Conservation (phyloP, 1,284 basidiomycete species). For the Puccinia triticina region DNA sequence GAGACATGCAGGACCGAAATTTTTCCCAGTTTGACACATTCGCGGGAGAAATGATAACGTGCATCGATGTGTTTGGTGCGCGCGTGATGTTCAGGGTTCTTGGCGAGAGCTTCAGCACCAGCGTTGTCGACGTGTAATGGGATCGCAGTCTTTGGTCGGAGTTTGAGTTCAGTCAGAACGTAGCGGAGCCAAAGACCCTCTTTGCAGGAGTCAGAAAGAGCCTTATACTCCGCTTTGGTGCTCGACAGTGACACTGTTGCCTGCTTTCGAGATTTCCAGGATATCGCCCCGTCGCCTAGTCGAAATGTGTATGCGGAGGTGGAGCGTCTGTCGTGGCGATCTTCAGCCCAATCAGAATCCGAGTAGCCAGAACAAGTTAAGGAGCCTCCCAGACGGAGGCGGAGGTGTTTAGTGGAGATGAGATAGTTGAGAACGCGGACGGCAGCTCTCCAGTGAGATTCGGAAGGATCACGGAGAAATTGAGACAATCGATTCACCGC, state of each 20-base stretch:
- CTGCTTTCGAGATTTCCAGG: constrained; percentile 2
- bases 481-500: neutral
- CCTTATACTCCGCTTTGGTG: too few relatives aligned
- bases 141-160: neutral
- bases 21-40: neutral
- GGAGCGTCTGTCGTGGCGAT: neutral
- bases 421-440: constrained; percentile 7
- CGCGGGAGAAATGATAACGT: neutral
- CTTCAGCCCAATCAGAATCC: constrained; percentile 15
- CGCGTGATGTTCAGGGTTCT: neutral
- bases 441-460: neutral
- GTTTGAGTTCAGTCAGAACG: neutral
- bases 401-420: neutral
- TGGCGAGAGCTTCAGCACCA: too few relatives aligned
- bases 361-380: neutral
- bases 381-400: neutral
- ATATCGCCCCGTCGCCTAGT: neutral
- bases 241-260: neutral
- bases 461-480: neutral
- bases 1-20: neutral
- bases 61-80: neutral
- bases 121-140: neutral
- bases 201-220: too few relatives aligned
- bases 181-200: neutral
- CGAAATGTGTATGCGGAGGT: neutral